phyloP scores from a whole-genome alignment of 768 basidiomycete species.

The Amanita fuliginea region DNA sequence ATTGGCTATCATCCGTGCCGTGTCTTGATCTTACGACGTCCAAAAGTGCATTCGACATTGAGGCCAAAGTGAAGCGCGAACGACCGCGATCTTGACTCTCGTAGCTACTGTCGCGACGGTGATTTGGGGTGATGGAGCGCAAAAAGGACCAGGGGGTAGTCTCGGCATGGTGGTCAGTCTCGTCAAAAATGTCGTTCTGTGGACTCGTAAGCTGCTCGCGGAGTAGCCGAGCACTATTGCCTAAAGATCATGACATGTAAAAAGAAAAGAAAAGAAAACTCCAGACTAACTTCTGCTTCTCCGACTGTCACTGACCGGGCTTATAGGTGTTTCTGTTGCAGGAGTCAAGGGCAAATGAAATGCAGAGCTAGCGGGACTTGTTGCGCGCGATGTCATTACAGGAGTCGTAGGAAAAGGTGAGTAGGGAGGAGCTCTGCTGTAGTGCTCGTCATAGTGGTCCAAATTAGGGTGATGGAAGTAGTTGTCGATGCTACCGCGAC shows the following conservation, averaged over 20 bases:
- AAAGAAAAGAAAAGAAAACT: background rate
- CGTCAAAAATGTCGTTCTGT: background rate
- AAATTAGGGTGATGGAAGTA: slow-evolving; percentile 22
- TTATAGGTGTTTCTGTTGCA: background rate
- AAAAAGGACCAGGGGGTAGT: too few relatives aligned
- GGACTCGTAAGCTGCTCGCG: background rate
- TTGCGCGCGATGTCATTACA: slow-evolving; percentile 2
- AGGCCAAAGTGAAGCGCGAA: slow-evolving; percentile 43
- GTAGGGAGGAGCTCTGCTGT: slow-evolving; percentile 26
- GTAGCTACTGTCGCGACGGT: slow-evolving; percentile 10
- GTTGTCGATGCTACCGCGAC: slow-evolving; percentile 22
- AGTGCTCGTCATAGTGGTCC: slow-evolving; percentile 20
- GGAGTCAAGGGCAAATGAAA: background rate
- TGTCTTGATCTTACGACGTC: slow-evolving; percentile 36
- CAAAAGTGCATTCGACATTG: slow-evolving; percentile 36
- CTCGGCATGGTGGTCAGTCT: background rate
- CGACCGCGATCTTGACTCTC: slow-evolving; percentile 18
- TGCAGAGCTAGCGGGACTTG: slow-evolving; percentile 5
- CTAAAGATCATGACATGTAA: background rate
- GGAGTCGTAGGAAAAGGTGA: slow-evolving; percentile 16
- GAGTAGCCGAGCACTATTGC: slow-evolving; percentile 4
- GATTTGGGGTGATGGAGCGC: background rate
- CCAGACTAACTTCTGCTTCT: slow-evolving; percentile 3
- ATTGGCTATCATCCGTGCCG: slow-evolving; percentile 1
- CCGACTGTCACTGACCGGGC: background rate